Percentiles rank a stretch among this genome's conserved stretches.
Evolutionary conservation across 331 rosid genomes (phyloP).

Genomic region (Quercus phellos): DNA sequence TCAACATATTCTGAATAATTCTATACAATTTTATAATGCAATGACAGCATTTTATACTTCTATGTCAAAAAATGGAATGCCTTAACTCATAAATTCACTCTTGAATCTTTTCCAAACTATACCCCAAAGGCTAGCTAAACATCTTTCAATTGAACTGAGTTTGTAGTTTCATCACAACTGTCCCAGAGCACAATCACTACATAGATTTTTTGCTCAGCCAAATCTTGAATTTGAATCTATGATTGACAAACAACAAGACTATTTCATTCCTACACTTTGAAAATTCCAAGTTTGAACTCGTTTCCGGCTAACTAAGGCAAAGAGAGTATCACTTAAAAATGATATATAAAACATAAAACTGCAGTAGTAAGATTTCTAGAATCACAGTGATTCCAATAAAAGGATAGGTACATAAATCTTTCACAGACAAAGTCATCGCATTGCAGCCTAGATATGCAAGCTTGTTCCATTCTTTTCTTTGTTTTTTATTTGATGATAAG

Average conservation of each 20-base stretch:
- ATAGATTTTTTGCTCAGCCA: not conserved
- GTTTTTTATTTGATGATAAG: no score
- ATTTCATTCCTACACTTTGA: not conserved
- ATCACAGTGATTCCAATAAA: not conserved
- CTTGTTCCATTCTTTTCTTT: not conserved
- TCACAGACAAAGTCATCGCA: not conserved
- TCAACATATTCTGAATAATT: not conserved
- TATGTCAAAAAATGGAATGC: not conserved
- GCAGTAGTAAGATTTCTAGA: not conserved
- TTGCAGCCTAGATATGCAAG: not conserved
- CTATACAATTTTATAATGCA: no score
- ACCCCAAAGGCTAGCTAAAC: not conserved
- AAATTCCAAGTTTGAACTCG: no score
- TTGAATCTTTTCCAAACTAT: not conserved
- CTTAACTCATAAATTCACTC: no score
- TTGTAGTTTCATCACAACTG: not conserved
- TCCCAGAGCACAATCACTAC: not conserved
- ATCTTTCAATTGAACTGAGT: not conserved
- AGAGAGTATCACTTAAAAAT: not conserved
- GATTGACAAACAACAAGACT: not conserved
- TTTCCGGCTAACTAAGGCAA: no score
- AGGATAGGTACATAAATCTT: not conserved
- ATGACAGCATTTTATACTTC: not conserved
- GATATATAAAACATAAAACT: not conserved
- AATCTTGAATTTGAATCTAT: not conserved